phyloP scores from a whole-genome alignment of 495 filamentous ascomycete species.

The Neurospora sp. region DNA sequence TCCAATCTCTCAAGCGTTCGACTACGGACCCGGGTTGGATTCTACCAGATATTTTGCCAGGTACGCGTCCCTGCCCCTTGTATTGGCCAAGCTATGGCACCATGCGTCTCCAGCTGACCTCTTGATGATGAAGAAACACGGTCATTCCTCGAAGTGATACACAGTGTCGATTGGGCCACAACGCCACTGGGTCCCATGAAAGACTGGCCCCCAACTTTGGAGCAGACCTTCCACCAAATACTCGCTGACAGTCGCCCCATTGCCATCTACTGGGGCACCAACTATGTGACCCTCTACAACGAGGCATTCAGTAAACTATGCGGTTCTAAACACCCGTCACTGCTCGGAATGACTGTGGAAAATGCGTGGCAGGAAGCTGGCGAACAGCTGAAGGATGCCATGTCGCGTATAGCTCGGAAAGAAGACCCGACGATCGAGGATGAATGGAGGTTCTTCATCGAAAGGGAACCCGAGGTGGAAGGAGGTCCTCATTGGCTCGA shows the following conservation, averaged over 20 bases:
- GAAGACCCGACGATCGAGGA: conserved; percentile 22
- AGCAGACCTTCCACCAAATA: conserved; percentile 50
- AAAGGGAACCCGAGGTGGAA: conserved; percentile 25
- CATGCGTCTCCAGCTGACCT: neutral
- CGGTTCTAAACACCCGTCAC: conserved; percentile 25
- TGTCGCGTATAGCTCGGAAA: conserved; percentile 16
- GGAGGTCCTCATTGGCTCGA: conserved; percentile 39
- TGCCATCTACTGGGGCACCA: conserved; percentile 38
- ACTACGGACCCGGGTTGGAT: conserved; percentile 21
- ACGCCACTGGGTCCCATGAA: conserved; percentile 54
- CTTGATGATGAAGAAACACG: conserved; percentile 16
- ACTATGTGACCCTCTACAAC: conserved; percentile 37
- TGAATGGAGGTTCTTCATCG: conserved; percentile 34
- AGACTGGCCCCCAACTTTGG: conserved; percentile 43
- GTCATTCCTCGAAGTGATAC: conserved; percentile 23
- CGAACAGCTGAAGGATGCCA: conserved; percentile 21
- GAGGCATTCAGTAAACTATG: conserved; percentile 33
- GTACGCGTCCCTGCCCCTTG: conserved; percentile 5
- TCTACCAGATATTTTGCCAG: conserved; percentile 22
- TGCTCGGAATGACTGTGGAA: conserved; percentile 30
- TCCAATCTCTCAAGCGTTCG: conserved; percentile 13
- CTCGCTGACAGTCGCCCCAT: conserved; percentile 57
- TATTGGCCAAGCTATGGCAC: neutral
- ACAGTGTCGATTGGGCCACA: conserved; percentile 42
- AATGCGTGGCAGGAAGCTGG: conserved; percentile 26